A percentile compares a stretch with the other conserved stretches of the same genome.
These are phyloP conservation scores for Brassica incana DNA, from an alignment of 345 rosid genomes.

Conservation along the genomic window DNA sequence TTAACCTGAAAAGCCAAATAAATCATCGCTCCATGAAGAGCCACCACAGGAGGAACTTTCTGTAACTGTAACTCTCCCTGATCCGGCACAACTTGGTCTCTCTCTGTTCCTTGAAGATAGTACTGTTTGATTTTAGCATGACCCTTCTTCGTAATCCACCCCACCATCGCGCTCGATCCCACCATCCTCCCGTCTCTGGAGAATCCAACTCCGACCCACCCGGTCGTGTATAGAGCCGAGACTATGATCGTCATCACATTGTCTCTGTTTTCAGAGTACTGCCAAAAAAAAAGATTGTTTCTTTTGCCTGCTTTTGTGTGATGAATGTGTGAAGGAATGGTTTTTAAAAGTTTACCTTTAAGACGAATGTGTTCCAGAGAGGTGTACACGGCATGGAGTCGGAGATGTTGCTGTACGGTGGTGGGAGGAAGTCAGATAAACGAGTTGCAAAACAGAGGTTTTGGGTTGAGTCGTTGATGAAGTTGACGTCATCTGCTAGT, in stretches of 20 bases:
- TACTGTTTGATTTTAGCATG: constrained; percentile 71
- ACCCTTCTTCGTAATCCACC: constrained; percentile 82
- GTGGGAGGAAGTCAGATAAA: constrained; percentile 60
- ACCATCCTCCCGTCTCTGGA: constrained; percentile 86
- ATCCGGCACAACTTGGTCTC: constrained; percentile 62
- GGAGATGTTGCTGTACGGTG: constrained; percentile 71
- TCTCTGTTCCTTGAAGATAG: constrained; percentile 62
- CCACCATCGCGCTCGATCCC: constrained; percentile 89
- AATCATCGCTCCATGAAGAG: constrained; percentile 71
- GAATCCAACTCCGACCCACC: constrained; percentile 94
- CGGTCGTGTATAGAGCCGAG: constrained; percentile 80
- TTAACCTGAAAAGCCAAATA: constrained; percentile 79
- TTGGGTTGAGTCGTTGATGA: neutral
- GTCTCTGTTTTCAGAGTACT: constrained; percentile 71
- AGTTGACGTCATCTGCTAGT: constrained; percentile 25
- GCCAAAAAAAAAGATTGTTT: neutral
- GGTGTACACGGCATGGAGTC: constrained; percentile 57
- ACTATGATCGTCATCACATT: constrained; percentile 63
- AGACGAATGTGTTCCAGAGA: constrained; percentile 73
- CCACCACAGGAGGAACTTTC: constrained; percentile 69
- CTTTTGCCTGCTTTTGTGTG: neutral
- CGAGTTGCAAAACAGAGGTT: constrained; percentile 57
- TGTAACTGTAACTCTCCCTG: constrained; percentile 75
- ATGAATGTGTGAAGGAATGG: neutral
- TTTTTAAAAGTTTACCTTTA: constrained; percentile 58